Evolutionary conservation across 306 rosid genomes (phyloP).

Genomic region (Cicer judaicum): DNA sequence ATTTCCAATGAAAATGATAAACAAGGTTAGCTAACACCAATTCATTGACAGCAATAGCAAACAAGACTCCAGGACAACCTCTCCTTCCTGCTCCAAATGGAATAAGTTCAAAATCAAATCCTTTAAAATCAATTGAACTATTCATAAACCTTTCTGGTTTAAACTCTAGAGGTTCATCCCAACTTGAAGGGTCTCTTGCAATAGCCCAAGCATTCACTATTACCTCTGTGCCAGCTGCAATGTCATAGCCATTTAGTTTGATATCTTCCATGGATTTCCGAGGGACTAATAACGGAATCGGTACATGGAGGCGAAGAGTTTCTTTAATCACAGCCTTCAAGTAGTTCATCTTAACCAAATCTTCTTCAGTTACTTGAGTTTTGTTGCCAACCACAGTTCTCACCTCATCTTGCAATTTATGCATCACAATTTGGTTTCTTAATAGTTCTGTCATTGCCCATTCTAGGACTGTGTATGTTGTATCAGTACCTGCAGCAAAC

Average conservation of each 20-base stretch:
- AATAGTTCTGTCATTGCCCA: conserved; percentile 46
- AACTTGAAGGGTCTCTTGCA: conserved; percentile 39
- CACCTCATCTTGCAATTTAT: conserved; percentile 44
- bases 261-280: conserved; percentile 22
- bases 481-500: conserved; percentile 44
- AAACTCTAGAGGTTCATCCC: conserved; percentile 42
- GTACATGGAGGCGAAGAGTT: conserved; percentile 34
- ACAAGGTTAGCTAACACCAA: conserved; percentile 28
- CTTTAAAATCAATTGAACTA: conserved; percentile 38
- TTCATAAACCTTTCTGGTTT: conserved; percentile 43
- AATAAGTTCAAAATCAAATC: conserved; percentile 37
- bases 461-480: conserved; percentile 36
- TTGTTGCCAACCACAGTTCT: conserved; percentile 29
- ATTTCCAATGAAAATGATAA: conserved; percentile 25
- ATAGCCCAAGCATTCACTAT: conserved; percentile 39
- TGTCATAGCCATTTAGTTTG: conserved; percentile 40
- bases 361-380: conserved; percentile 32
- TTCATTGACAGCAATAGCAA: conserved; percentile 36
- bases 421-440: conserved; percentile 27
- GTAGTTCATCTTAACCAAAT: conserved; percentile 43
- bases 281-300: conserved; percentile 35
- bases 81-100: conserved; percentile 51
- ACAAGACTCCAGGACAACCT: conserved; percentile 40
- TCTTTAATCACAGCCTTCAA: conserved; percentile 49
- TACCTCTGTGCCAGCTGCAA: conserved; percentile 45